Percentiles rank a stretch among this genome's conserved stretches.
These are phyloP conservation scores for Penicillium sp. DNA, from an alignment of 2,329 filamentous ascomycete species.

Conservation along the genomic window DNA sequence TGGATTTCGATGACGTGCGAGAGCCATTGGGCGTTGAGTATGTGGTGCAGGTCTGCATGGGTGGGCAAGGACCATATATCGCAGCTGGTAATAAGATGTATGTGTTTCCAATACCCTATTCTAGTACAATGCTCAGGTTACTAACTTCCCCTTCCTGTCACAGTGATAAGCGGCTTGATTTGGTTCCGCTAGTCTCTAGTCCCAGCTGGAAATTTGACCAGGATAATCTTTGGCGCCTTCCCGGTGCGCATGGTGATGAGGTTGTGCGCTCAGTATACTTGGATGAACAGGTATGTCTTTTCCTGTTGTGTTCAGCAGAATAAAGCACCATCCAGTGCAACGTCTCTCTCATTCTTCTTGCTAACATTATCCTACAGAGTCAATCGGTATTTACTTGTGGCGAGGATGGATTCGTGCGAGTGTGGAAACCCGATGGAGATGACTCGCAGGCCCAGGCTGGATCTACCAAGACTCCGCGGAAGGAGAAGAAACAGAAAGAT, in stretches of 20 bases:
- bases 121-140: neutral
- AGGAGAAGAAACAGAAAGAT: slow-evolving; percentile 40
- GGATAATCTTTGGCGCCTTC: slow-evolving; percentile 42
- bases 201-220: slow-evolving; percentile 43
- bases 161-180: slow-evolving; percentile 44
- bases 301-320: neutral
- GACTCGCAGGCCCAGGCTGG: slow-evolving; percentile 15
- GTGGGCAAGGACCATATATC: slow-evolving; percentile 45
- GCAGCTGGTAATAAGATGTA: slow-evolving; percentile 54
- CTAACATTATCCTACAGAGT: slow-evolving; percentile 26
- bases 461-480: slow-evolving; percentile 26
- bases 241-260: slow-evolving; percentile 51
- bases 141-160: slow-evolving; percentile 1
- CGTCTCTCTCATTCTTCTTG: neutral
- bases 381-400: slow-evolving; percentile 47
- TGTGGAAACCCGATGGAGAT: slow-evolving; percentile 35
- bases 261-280: slow-evolving; percentile 48
- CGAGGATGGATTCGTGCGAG: slow-evolving; percentile 46
- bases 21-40: slow-evolving; percentile 59
- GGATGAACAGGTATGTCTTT: slow-evolving; percentile 43
- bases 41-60: slow-evolving; percentile 54
- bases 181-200: slow-evolving; percentile 39
- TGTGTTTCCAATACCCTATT: slow-evolving; percentile 9
- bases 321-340: neutral
- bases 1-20: slow-evolving; percentile 58